Evolutionary conservation across 306 rosid species (phyloP).

Genomic region (Astragalus membranaceus): DNA sequence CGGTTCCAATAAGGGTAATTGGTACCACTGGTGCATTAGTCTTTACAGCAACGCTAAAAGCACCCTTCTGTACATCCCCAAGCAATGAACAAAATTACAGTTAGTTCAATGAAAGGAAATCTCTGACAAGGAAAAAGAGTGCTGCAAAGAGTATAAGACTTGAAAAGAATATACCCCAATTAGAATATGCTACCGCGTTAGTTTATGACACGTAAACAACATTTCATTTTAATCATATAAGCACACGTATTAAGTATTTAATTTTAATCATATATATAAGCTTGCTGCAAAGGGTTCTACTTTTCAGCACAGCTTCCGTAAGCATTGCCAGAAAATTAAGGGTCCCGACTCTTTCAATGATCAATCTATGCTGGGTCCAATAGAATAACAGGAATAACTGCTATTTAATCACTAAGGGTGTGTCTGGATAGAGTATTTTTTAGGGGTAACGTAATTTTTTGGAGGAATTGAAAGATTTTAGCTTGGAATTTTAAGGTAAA

Average conservation of each 20-base stretch:
- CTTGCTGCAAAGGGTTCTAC: background rate
- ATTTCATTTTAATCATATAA: background rate
- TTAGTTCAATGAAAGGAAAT: conserved; percentile 7
- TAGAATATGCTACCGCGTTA: background rate
- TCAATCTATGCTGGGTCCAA: background rate
- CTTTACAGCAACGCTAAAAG: conserved; percentile 86
- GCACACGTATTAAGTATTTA: background rate
- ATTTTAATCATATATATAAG: background rate
- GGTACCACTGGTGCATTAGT: conserved; percentile 78
- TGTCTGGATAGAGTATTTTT: no score
- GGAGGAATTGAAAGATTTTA: no score
- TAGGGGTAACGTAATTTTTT: no score
- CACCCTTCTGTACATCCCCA: conserved; percentile 74
- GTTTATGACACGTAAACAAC: background rate
- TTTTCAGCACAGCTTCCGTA: background rate
- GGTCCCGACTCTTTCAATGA: background rate
- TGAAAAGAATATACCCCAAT: background rate
- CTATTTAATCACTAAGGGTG: no score
- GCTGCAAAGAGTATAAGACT: background rate
- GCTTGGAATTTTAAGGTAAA: no score
- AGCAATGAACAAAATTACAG: conserved; percentile 6
- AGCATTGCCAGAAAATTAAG: background rate
- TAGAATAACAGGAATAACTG: background rate
- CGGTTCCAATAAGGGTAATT: conserved; percentile 83
- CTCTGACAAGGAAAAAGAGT: background rate